A percentile compares a stretch with the other conserved stretches of the same genome.
Evolutionary conservation across 2,329 filamentous ascomycete genomes (phyloP).

Genomic region (Ophiostoma triangulosporum): DNA sequence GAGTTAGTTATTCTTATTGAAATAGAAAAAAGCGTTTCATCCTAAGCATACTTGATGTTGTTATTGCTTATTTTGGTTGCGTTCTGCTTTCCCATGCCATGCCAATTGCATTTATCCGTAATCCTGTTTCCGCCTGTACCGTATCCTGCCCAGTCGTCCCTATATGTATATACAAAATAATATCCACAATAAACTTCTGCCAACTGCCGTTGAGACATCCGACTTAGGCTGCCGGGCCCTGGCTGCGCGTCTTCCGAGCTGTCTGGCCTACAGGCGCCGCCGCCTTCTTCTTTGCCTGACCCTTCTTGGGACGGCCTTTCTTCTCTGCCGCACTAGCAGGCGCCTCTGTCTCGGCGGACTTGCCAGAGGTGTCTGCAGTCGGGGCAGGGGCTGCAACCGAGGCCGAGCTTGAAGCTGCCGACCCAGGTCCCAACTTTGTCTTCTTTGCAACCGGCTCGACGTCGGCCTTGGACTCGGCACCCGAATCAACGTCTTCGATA

Average conservation of each 20-base stretch:
- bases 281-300: constrained; percentile 17
- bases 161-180: not conserved
- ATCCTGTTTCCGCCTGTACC: not conserved
- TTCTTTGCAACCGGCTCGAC: not conserved
- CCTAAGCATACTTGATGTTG: no score
- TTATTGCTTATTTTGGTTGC: no score
- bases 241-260: constrained; percentile 27
- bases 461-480: not conserved
- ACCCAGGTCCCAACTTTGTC: not conserved
- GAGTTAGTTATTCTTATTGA: no score
- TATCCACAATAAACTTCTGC: no score
- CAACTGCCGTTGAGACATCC: no score
- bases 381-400: constrained; percentile 1
- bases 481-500: not conserved
- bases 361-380: not conserved
- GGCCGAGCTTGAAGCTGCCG: not conserved
- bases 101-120: no score
- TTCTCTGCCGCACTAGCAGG: not conserved
- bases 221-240: constrained; percentile 16
- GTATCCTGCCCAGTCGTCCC: not conserved
- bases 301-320: constrained; percentile 13
- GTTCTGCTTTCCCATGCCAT: no score
- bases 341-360: not conserved
- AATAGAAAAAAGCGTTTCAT: no score
- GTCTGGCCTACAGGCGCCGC: constrained; percentile 22